Conservation (phyloP, 495 filamentous ascomycete species). For the Astrothelium subdiscretum region DNA sequence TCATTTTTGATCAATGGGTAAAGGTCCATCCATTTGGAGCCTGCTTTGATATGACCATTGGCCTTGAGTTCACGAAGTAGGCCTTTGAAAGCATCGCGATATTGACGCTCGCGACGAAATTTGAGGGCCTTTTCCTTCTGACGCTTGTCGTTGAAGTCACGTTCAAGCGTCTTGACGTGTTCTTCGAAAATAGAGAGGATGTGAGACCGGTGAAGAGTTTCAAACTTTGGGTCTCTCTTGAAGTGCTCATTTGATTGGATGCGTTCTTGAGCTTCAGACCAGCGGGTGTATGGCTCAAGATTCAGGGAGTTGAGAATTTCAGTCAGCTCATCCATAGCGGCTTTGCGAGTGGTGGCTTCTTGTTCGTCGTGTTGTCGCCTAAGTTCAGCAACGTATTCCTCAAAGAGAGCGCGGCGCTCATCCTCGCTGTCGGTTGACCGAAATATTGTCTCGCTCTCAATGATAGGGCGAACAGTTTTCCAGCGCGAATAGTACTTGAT, state of each 20-base stretch:
- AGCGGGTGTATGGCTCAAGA: slow-evolving; percentile 87
- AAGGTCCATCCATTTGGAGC: slow-evolving; percentile 79
- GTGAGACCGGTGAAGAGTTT: slow-evolving; percentile 74
- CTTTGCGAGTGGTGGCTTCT: slow-evolving; percentile 59
- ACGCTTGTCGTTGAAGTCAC: slow-evolving; percentile 74
- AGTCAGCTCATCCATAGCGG: slow-evolving; percentile 76
- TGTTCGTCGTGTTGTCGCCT: slow-evolving; percentile 65
- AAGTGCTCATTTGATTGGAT: slow-evolving; percentile 72
- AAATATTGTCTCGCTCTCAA: slow-evolving; percentile 92
- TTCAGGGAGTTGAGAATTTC: slow-evolving; percentile 71
- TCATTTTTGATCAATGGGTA: slow-evolving; percentile 69
- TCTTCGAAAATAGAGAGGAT: slow-evolving; percentile 88
- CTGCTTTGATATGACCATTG: slow-evolving; percentile 78
- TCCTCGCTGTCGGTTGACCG: slow-evolving; percentile 77
- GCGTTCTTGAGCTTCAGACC: slow-evolving; percentile 77
- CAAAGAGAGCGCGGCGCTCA: slow-evolving; percentile 85
- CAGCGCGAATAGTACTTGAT: slow-evolving; percentile 97
- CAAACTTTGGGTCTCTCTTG: slow-evolving; percentile 78
- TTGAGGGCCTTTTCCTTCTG: slow-evolving; percentile 77
- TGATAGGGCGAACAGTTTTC: slow-evolving; percentile 91
- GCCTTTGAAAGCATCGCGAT: slow-evolving; percentile 65
- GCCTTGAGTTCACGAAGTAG: slow-evolving; percentile 62
- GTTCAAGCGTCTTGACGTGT: slow-evolving; percentile 85
- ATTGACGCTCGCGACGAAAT: slow-evolving; percentile 69
- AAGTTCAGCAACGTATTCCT: slow-evolving; percentile 81